Evolutionary conservation across 148 eudicot genomes (phyloP).

Genomic region (Oxyria digyna): DNA sequence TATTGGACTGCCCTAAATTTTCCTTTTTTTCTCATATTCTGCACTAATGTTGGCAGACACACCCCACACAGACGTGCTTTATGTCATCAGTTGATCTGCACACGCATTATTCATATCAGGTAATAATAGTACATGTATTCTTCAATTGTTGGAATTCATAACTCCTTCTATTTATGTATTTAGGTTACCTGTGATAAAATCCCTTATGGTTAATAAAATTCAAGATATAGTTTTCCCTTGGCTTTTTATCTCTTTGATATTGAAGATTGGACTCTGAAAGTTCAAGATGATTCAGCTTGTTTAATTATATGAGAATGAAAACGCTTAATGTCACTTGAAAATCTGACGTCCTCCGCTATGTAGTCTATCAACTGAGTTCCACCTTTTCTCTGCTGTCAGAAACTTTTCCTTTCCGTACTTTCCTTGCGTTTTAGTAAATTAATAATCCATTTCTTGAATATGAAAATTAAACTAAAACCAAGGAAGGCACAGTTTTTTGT

Average conservation of each 20-base stretch:
- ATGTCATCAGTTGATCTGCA: constrained; percentile 99
- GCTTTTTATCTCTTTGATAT: background rate
- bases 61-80: constrained; percentile 97
- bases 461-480: background rate
- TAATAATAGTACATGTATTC: constrained; percentile 18
- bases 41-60: constrained; percentile 45
- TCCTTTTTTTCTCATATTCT: background rate
- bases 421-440: background rate
- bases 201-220: background rate
- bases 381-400: background rate
- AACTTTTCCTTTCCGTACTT: background rate
- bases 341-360: background rate
- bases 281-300: background rate
- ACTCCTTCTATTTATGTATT: background rate
- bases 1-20: background rate
- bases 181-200: background rate
- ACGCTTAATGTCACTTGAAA: background rate
- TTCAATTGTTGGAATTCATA: background rate
- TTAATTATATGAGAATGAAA: background rate
- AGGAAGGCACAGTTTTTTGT: background rate
- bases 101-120: constrained; percentile 99
- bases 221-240: background rate
- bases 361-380: background rate
- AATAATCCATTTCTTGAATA: background rate
- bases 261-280: background rate